phyloP scores from a whole-genome alignment of 2,329 filamentous ascomycete species.

The Neurospora sp. region DNA sequence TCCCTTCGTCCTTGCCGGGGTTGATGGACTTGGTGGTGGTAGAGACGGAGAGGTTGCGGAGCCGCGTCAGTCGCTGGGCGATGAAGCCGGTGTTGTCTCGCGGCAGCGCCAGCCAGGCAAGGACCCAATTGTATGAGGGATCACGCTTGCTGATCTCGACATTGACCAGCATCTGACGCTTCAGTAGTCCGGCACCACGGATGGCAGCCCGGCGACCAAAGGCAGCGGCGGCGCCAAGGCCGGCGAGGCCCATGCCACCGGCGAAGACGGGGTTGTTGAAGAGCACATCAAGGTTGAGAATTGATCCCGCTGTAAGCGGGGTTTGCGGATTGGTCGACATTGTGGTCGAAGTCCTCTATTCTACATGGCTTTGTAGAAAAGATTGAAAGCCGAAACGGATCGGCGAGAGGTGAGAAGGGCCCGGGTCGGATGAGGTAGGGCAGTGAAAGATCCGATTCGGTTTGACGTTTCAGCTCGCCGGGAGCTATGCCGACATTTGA shows the following conservation, averaged over 20 bases:
- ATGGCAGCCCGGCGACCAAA: conserved; percentile 71
- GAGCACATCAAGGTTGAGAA: conserved; percentile 35
- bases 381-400: not conserved
- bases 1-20: conserved; percentile 55
- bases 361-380: conserved; percentile 10
- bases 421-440: not conserved
- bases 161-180: conserved; percentile 81
- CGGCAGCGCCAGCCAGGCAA: conserved; percentile 86
- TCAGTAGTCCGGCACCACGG: conserved; percentile 61
- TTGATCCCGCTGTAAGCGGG: conserved; percentile 11
- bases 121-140: conserved; percentile 84
- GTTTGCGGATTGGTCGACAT: conserved; percentile 5
- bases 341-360: not conserved
- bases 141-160: conserved; percentile 94
- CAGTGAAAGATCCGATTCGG: not conserved
- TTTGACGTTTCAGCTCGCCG: not conserved
- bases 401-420: not conserved
- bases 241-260: conserved; percentile 81
- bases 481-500: not conserved
- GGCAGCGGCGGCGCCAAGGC: conserved; percentile 70
- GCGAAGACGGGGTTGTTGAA: conserved; percentile 55
- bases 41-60: conserved; percentile 49
- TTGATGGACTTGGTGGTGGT: conserved; percentile 40
- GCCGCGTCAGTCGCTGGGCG: conserved; percentile 45
- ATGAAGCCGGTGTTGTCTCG: conserved; percentile 54